Evolutionary conservation across 2,329 filamentous ascomycete species (phyloP).

Genomic region (Xylaria polymorpha): DNA sequence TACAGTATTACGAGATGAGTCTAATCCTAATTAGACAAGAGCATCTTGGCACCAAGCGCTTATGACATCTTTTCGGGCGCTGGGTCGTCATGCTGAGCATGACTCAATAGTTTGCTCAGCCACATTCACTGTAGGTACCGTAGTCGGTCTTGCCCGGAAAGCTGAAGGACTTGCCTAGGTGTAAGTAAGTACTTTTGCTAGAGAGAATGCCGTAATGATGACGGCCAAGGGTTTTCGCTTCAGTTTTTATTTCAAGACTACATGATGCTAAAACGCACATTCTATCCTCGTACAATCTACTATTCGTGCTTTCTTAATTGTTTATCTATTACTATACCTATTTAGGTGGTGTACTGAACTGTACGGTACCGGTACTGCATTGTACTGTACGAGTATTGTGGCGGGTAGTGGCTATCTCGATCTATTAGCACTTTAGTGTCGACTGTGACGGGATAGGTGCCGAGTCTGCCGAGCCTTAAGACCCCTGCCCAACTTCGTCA

Average conservation of each 20-base stretch:
- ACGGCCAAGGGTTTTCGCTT: neutral
- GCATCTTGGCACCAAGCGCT: conserved; percentile 11
- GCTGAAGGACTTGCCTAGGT: neutral
- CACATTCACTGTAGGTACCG: conserved; percentile 19
- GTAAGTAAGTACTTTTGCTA: no score
- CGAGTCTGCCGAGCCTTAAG: conserved; percentile 23
- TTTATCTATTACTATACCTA: neutral
- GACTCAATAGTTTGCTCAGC: conserved; percentile 33
- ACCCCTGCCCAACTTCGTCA: conserved; percentile 35
- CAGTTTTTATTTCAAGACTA: neutral
- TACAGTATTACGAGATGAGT: neutral
- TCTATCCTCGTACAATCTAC: neutral
- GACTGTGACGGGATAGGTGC: conserved; percentile 15
- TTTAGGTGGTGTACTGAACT: neutral
- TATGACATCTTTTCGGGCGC: conserved; percentile 25
- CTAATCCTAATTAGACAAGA: conserved; percentile 7
- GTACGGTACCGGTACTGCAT: neutral
- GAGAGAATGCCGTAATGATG: conserved; percentile 1
- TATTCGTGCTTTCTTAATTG: neutral
- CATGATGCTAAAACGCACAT: neutral
- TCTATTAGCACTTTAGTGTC: neutral
- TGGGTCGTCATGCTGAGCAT: conserved; percentile 4
- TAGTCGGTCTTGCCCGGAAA: conserved; percentile 4
- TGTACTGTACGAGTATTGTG: neutral
- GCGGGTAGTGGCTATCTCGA: neutral